Conservation (phyloP, 305 asterid genomes). For the Striga hermonthica region DNA sequence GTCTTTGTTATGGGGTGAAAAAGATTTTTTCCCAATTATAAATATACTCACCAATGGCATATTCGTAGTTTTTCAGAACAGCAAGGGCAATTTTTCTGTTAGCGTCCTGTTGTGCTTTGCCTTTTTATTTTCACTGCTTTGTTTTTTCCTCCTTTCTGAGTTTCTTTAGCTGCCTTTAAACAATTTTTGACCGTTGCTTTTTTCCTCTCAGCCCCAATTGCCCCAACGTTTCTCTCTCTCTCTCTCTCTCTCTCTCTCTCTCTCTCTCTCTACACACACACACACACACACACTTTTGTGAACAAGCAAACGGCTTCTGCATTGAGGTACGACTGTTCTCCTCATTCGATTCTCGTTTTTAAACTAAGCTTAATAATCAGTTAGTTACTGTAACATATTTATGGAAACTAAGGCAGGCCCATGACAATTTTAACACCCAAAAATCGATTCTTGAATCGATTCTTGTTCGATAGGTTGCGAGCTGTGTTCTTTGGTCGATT, state of each 20-base stretch:
- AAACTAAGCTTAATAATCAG: constrained; percentile 15
- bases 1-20: no score
- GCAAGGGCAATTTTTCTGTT: constrained; percentile 15
- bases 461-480: no score
- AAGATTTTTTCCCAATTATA: no score
- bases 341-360: constrained; percentile 39
- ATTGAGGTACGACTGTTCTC: constrained; percentile 44
- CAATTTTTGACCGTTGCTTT: constrained; percentile 85
- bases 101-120: constrained; percentile 34
- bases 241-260: constrained; percentile 37
- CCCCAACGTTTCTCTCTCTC: constrained; percentile 53
- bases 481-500: no score
- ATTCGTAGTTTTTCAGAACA: no score
- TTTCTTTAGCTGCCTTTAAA: constrained; percentile 31
- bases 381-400: constrained; percentile 15
- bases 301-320: constrained; percentile 36
- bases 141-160: constrained; percentile 28
- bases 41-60: no score
- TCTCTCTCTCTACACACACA: not conserved
- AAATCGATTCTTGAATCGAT: no score
- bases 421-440: no score
- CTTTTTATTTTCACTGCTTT: constrained; percentile 34
- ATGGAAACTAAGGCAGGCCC: constrained; percentile 3
- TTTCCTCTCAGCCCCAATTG: constrained; percentile 31
- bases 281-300: constrained; percentile 26